Percentiles rank a stretch among this genome's conserved stretches.
phyloP scores from a whole-genome alignment of 2,329 filamentous ascomycete genomes.

The Aspergillus sergii region DNA sequence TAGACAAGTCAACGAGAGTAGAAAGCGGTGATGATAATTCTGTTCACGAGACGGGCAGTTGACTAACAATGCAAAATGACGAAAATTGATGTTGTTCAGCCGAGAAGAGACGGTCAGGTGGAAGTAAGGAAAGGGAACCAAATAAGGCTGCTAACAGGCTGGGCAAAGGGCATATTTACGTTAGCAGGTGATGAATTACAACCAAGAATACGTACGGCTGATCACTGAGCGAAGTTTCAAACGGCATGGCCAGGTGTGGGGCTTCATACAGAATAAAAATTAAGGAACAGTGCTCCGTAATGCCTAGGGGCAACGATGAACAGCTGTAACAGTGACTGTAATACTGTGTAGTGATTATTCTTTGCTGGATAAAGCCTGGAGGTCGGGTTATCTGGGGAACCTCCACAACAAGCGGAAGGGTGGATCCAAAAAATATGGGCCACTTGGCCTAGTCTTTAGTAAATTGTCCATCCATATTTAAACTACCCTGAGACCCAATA shows the following conservation, averaged over 20 bases:
- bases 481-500: not conserved
- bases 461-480: not conserved
- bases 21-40: conserved; percentile 18
- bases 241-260: not conserved
- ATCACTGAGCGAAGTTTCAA: not conserved
- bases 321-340: not conserved
- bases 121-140: conserved; percentile 5
- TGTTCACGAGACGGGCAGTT: conserved; percentile 24
- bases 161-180: not conserved
- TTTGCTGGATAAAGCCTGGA: not conserved
- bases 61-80: conserved; percentile 25
- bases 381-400: not conserved
- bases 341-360: not conserved
- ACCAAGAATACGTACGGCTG: not conserved
- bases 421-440: conserved; percentile 1
- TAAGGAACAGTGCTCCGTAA: not conserved
- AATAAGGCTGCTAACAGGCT: conserved; percentile 11
- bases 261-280: not conserved
- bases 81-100: conserved; percentile 16
- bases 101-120: conserved; percentile 20
- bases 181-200: conserved; percentile 2
- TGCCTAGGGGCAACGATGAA: not conserved
- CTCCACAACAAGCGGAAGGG: not conserved
- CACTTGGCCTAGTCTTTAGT: not conserved
- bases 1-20: conserved; percentile 11